Evolutionary conservation across 352 stramenopile species (phyloP), one percentile per base, ranked within the genome.

Genomic region (Globisporangium yorkense): DNA sequence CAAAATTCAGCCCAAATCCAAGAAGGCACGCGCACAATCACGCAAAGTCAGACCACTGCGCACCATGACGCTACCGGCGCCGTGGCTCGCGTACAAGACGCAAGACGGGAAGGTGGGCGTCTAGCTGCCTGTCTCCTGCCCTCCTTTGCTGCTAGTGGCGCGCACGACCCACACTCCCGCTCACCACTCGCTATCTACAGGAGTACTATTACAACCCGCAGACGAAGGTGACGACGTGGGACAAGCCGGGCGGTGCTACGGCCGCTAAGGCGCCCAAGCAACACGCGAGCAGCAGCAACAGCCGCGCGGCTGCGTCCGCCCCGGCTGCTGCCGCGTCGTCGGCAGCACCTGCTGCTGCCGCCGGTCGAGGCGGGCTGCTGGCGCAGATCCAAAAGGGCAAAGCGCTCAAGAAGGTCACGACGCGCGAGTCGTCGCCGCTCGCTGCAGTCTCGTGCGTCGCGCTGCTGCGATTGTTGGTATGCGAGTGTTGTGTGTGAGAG

Each of bases 161-260:
- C 46, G 12, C 15, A 12, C 5, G 21, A 20, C 27, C 3, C 48
- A 39, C 29, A 40, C n/a, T 20, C 27, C 20, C 37, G 1, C 37
- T 49, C 12, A 43, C 3, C 13, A 18, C 37, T 6, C 13, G 12
- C 37, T 16, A 37, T 9, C 7, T 33, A 2, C 54, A 94, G 84
- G 84, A 92, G 70, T 96, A 96, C 68, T 96, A 92, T 68, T 96
- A 95, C 72, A 93, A 96, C 57, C 72, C 80, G n/a, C 66, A 88
- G 57, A 93, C 82, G 3, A 94, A 95, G 61, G 81, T 87, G 58
- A 96, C 87, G 55, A 93, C 83, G 49, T 96, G 87, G 87, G 87
- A 92, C 37, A 75, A 74, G 12, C 84, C 84, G 8, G 52, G 61
- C 7, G 47, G 53, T 21, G 63, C 67, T 59, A 58, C 73, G 13